These are phyloP conservation scores for Cyberlindnera mycetangii DNA, from an alignment of 805 yeast genomes.

Conservation along the genomic window DNA sequence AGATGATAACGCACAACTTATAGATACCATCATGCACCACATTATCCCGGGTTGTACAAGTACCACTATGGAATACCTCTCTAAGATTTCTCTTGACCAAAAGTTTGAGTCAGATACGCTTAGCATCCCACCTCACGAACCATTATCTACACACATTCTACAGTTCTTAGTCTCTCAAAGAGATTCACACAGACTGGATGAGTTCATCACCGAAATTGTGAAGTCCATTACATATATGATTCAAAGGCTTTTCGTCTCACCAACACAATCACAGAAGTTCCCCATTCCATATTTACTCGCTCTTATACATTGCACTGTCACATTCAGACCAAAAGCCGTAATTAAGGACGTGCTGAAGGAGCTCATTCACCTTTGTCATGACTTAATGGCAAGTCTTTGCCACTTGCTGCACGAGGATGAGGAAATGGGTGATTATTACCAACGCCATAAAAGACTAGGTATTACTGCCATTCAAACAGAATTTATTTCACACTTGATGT, in stretches of 20 bases:
- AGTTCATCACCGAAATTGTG: slow-evolving; percentile 42
- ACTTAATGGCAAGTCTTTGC: slow-evolving; percentile 2
- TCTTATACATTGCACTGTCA: slow-evolving; percentile 50
- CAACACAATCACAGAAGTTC: slow-evolving; percentile 12
- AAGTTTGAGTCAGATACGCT: slow-evolving; percentile 15
- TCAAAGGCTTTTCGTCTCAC: slow-evolving; percentile 19
- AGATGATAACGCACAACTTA: slow-evolving; percentile 37
- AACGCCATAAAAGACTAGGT: slow-evolving; percentile 21
- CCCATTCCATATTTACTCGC: slow-evolving; percentile 61
- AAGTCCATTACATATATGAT: slow-evolving; percentile 10
- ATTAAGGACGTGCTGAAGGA: slow-evolving; percentile 34
- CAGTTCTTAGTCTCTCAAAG: slow-evolving; percentile 43
- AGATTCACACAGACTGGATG: slow-evolving; percentile 45
- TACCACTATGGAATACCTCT: slow-evolving; percentile 34
- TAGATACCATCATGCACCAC: slow-evolving; percentile 34
- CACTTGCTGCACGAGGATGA: slow-evolving; percentile 22
- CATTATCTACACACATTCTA: slow-evolving; percentile 36
- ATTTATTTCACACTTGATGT: slow-evolving; percentile 47
- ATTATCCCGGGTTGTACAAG: slow-evolving; percentile 34
- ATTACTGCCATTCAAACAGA: slow-evolving; percentile 41
- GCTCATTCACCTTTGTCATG: slow-evolving; percentile 6
- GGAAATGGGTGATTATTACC: slow-evolving; percentile 24
- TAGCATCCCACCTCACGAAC: slow-evolving; percentile 30
- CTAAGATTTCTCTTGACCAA: slow-evolving; percentile 27
- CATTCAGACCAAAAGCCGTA: slow-evolving; percentile 63